Percentiles rank a stretch among this genome's conserved stretches.
phyloP scores from a whole-genome alignment of 352 stramenopile species.

The Phytophthora quininea region DNA sequence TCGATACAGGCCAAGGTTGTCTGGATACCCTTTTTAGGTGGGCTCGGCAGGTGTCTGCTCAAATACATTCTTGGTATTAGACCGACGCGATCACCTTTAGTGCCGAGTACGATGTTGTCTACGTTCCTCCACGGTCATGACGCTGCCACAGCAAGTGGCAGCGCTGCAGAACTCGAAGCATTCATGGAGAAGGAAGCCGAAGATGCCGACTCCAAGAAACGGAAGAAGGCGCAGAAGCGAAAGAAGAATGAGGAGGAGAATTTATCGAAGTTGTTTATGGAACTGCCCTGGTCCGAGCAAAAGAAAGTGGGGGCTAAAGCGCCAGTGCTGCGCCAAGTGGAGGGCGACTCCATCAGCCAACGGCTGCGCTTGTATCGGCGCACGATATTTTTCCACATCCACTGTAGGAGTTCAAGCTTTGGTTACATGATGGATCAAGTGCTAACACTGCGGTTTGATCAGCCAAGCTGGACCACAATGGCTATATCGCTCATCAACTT shows the following conservation, averaged over 20 bases:
- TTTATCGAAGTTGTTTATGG: constrained; percentile 69
- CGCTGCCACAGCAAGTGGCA: constrained; percentile 22
- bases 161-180: constrained; percentile 51
- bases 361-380: constrained; percentile 68
- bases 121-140: constrained; percentile 23
- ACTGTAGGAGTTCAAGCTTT: constrained; percentile 37
- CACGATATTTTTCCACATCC: constrained; percentile 84
- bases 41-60: not conserved
- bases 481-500: constrained; percentile 66
- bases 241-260: constrained; percentile 39
- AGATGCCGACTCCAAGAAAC: constrained; percentile 43
- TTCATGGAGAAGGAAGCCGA: constrained; percentile 60
- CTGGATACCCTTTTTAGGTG: not conserved
- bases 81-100: not conserved
- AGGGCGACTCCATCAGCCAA: constrained; percentile 73
- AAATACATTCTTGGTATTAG: constrained; percentile 30
- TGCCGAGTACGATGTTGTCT: constrained; percentile 16
- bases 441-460: not conserved
- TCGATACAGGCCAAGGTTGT: not conserved
- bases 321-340: constrained; percentile 71
- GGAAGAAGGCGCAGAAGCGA: constrained; percentile 32
- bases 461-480: constrained; percentile 78
- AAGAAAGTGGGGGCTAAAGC: constrained; percentile 60
- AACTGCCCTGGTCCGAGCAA: constrained; percentile 70
- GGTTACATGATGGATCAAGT: not conserved